Conservation (phyloP, 2,329 filamentous ascomycete species). For the Chaetothyriales sp. region DNA sequence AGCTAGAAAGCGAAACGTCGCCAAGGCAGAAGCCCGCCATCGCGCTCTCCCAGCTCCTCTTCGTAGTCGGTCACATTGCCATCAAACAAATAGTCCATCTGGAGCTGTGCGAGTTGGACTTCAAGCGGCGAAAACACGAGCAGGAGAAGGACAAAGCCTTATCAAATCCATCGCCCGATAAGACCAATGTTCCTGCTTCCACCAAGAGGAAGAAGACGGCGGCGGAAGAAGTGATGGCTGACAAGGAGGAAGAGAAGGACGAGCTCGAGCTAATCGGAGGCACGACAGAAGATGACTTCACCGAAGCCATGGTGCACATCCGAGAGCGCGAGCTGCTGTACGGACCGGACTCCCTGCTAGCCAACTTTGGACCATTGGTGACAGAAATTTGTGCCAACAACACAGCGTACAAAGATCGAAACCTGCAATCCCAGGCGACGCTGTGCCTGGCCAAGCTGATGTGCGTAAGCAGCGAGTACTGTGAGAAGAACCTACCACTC, state of each 20-base stretch:
- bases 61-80: constrained; percentile 89
- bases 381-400: constrained; percentile 92
- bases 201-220: constrained; percentile 37
- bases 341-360: constrained; percentile 68
- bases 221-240: constrained; percentile 24
- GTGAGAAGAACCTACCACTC: constrained; percentile 78
- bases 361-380: constrained; percentile 81
- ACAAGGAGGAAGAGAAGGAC: constrained; percentile 53
- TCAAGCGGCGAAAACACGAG: constrained; percentile 88
- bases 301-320: constrained; percentile 71
- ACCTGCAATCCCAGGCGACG: constrained; percentile 83
- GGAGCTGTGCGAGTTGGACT: constrained; percentile 93
- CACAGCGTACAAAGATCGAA: constrained; percentile 76
- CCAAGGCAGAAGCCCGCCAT: constrained; percentile 56
- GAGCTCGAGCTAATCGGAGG: constrained; percentile 94
- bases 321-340: constrained; percentile 74
- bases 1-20: constrained; percentile 23
- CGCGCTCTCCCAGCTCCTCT: constrained; percentile 76
- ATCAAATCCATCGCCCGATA: constrained; percentile 19
- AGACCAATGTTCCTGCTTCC: constrained; percentile 24
- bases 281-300: constrained; percentile 89
- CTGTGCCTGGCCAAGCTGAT: constrained; percentile 94
- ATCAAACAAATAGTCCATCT: constrained; percentile 99
- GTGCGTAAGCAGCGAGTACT: constrained; percentile 96
- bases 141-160: constrained; percentile 55